A percentile compares a stretch with the other conserved stretches of the same genome.
Evolutionary conservation across 768 basidiomycete species (phyloP).

Genomic region (Glaciozyma martinii): DNA sequence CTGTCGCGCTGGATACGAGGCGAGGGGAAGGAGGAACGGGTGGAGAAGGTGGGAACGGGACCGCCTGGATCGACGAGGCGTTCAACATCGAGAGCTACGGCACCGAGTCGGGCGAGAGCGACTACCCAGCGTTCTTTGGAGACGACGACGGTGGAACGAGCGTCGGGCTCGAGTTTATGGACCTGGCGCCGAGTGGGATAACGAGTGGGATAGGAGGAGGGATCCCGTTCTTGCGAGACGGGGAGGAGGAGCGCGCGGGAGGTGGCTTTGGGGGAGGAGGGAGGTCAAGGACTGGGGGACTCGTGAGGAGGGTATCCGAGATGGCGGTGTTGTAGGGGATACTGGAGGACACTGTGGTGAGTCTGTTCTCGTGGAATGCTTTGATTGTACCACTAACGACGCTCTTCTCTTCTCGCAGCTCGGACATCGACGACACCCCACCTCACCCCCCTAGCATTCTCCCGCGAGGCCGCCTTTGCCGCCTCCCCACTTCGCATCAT

Average conservation of each 20-base stretch:
- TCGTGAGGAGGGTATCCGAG: background rate
- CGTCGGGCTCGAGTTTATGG: constrained; percentile 22
- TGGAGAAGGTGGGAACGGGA: background rate
- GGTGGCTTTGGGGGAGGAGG: background rate
- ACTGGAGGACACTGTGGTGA: too few species aligned
- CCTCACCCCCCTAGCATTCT: too few species aligned
- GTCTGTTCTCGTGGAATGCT: too few species aligned
- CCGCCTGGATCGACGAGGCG: constrained; percentile 4
- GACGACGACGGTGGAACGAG: constrained; percentile 9
- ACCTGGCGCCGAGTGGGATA: background rate
- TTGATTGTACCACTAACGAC: too few species aligned
- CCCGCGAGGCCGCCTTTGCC: too few species aligned
- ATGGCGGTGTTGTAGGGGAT: background rate
- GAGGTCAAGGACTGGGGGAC: background rate
- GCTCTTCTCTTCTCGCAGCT: too few species aligned
- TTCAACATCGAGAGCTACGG: constrained; percentile 7
- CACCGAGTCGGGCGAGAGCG: background rate
- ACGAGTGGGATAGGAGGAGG: background rate
- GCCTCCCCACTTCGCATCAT: too few species aligned
- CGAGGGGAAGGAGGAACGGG: background rate
- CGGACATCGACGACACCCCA: too few species aligned
- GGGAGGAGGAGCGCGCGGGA: background rate
- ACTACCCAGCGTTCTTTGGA: background rate
- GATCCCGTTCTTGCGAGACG: background rate
- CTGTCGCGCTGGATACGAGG: background rate